Conservation (phyloP, 768 basidiomycete genomes). For the Tubosaeta sp. region DNA sequence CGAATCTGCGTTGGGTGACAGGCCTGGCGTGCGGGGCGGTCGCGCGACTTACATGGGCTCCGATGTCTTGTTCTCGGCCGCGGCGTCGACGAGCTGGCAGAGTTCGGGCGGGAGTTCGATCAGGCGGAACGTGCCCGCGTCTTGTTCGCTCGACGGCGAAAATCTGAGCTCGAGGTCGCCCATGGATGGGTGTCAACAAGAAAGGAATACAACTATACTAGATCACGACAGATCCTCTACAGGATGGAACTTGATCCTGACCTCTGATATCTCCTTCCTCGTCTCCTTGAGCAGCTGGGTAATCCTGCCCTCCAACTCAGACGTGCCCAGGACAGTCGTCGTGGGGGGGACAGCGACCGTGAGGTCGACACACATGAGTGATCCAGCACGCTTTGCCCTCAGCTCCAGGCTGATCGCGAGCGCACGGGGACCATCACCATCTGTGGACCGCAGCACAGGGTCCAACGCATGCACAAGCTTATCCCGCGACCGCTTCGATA, state of each 20-base stretch:
- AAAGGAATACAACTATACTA: neutral
- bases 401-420: slow-evolving; percentile 49
- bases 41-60: slow-evolving; percentile 25
- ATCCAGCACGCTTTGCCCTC: slow-evolving; percentile 75
- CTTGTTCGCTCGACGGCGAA: slow-evolving; percentile 43
- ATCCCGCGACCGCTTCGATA: slow-evolving; percentile 50
- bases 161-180: slow-evolving; percentile 42
- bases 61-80: slow-evolving; percentile 31
- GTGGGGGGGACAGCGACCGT: slow-evolving; percentile 61
- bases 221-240: slow-evolving; percentile 23
- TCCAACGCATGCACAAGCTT: slow-evolving; percentile 54
- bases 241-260: slow-evolving; percentile 59
- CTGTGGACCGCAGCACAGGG: slow-evolving; percentile 41
- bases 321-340: slow-evolving; percentile 55
- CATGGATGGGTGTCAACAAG: slow-evolving; percentile 14
- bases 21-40: neutral
- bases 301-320: slow-evolving; percentile 61
- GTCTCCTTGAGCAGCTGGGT: slow-evolving; percentile 47
- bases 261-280: slow-evolving; percentile 68
- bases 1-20: slow-evolving; percentile 41
- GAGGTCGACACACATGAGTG: slow-evolving; percentile 80
- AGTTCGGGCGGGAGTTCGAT: slow-evolving; percentile 74
- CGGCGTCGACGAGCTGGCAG: slow-evolving; percentile 54
- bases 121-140: slow-evolving; percentile 59
- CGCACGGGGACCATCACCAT: slow-evolving; percentile 29